Conservation (phyloP, 108 stramenopile genomes). For the Pseudonitzschia delicatissima region DNA sequence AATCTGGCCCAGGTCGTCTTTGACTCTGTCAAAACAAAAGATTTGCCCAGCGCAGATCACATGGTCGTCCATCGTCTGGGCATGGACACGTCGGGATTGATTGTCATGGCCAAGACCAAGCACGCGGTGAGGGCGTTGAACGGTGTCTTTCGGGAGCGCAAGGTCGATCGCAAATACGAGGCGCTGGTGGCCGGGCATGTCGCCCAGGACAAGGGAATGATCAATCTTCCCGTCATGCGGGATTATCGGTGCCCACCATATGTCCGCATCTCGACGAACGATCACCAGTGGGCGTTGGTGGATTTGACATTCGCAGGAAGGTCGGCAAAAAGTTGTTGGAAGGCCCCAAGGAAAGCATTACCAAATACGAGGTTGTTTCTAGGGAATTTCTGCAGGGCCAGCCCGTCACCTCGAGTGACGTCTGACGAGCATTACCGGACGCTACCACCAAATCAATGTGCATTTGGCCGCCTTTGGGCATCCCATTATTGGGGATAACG, state of each 20-base stretch:
- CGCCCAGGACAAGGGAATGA: constrained; percentile 60
- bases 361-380: constrained; percentile 61
- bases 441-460: constrained; percentile 87
- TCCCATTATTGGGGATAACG: constrained; percentile 82
- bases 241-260: constrained; percentile 81
- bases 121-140: constrained; percentile 69
- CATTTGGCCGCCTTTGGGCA: constrained; percentile 88
- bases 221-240: constrained; percentile 73
- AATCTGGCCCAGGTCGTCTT: constrained; percentile 64
- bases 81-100: constrained; percentile 83
- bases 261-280: constrained; percentile 77
- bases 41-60: constrained; percentile 63
- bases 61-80: constrained; percentile 87
- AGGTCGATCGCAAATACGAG: constrained; percentile 75
- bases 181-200: constrained; percentile 77
- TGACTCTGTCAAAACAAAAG: constrained; percentile 49
- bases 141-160: constrained; percentile 59
- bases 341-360: constrained; percentile 72
- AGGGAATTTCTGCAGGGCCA: constrained; percentile 64
- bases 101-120: constrained; percentile 68
- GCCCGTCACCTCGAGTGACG: constrained; percentile 67
- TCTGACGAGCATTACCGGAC: constrained; percentile 76
- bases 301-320: constrained; percentile 51
- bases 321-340: constrained; percentile 73
- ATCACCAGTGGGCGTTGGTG: constrained; percentile 65